phyloP scores from a whole-genome alignment of 1,284 basidiomycete species.

The Cutaneotrichosporon sp. region DNA sequence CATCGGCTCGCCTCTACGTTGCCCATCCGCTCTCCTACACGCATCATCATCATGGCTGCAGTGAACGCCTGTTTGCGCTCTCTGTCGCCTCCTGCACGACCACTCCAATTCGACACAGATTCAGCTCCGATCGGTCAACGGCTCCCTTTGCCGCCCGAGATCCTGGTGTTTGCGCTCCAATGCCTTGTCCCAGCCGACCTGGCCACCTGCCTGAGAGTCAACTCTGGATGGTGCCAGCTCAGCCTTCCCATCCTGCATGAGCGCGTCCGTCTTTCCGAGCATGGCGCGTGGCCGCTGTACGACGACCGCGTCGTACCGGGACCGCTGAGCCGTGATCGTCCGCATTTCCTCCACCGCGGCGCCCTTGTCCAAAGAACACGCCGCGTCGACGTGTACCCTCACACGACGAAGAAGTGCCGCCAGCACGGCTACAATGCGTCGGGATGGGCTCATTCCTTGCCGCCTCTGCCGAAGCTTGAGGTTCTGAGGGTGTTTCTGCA shows the following conservation, averaged over 20 bases:
- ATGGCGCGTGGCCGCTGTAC: conserved; percentile 8
- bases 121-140: neutral
- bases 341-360: neutral
- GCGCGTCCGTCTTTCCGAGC: conserved; percentile 2
- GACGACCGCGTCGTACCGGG: conserved; percentile 2
- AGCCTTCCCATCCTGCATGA: conserved; percentile 7
- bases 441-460: conserved; percentile 5
- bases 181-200: neutral
- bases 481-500: conserved; percentile 6
- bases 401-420: conserved; percentile 6
- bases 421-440: neutral
- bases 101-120: too few relatives aligned
- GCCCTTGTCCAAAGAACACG: neutral
- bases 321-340: neutral
- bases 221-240: conserved; percentile 5
- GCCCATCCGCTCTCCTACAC: too few relatives aligned
- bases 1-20: too few relatives aligned
- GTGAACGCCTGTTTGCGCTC: too few relatives aligned
- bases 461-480: conserved; percentile 1
- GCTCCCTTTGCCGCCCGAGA: conserved; percentile 6
- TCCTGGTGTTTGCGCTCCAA: conserved; percentile 2
- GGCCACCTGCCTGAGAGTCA: conserved; percentile 1
- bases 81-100: too few relatives aligned
- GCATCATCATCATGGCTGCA: too few relatives aligned
- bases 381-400: conserved; percentile 5